Evolutionary conservation across 768 basidiomycete genomes (phyloP).

Genomic region (Boletus rubescentipes): DNA sequence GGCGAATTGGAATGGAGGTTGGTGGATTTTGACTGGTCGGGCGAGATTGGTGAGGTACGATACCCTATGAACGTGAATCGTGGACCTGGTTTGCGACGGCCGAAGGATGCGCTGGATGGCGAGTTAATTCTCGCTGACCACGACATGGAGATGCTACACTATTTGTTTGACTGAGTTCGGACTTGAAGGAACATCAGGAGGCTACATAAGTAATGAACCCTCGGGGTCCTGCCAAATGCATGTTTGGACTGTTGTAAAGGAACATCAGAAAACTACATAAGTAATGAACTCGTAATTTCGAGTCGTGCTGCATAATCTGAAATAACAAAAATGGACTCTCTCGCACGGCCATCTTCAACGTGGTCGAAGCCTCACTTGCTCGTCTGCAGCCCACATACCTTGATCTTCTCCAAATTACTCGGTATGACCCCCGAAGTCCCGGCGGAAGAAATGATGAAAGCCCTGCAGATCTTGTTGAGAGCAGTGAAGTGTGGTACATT

Average conservation of each 20-base stretch:
- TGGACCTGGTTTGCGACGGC: background rate
- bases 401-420: constrained; percentile 46
- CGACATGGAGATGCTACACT: too few species aligned
- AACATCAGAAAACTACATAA: too few species aligned
- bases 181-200: too few species aligned
- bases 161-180: too few species aligned
- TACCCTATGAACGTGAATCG: constrained; percentile 15
- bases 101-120: too few species aligned
- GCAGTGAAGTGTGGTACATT: constrained; percentile 50
- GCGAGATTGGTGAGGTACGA: constrained; percentile 16
- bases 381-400: constrained; percentile 38
- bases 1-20: background rate
- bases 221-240: too few species aligned
- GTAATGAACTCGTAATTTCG: too few species aligned
- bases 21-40: constrained; percentile 31
- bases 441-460: constrained; percentile 20
- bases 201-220: too few species aligned
- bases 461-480: background rate
- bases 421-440: constrained; percentile 38
- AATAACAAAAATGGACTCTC: constrained; percentile 36
- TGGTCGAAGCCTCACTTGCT: constrained; percentile 35
- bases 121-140: too few species aligned
- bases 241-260: too few species aligned
- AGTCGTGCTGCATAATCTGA: too few species aligned
- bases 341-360: constrained; percentile 38